Evolutionary conservation across 1,139 yeast genomes (phyloP).

Genomic region (Cylindricascospora bacillispora): DNA sequence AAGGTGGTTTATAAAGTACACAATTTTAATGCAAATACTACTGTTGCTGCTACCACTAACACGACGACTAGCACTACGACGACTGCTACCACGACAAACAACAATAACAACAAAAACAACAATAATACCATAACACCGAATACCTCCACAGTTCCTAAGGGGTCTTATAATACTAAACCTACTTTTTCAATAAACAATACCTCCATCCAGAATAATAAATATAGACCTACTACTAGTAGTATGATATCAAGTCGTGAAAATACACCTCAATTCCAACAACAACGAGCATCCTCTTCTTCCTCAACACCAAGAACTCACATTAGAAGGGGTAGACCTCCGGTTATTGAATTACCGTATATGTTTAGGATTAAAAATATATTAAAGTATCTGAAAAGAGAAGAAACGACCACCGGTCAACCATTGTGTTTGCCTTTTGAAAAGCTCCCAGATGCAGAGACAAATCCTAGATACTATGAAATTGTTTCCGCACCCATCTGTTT

Average conservation of each 20-base stretch:
- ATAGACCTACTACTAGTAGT: too few species aligned
- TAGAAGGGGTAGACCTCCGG: slow-evolving; percentile 85
- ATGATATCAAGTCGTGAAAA: too few species aligned
- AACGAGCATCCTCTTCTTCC: too few species aligned
- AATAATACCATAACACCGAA: slow-evolving; percentile 2
- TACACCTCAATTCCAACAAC: too few species aligned
- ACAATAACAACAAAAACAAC: not conserved
- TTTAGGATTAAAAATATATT: slow-evolving; percentile 78
- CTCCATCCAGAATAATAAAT: too few species aligned
- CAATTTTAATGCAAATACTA: too few species aligned
- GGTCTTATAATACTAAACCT: too few species aligned
- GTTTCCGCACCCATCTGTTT: slow-evolving; percentile 69
- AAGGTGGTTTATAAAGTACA: too few species aligned
- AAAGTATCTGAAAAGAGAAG: slow-evolving; percentile 66
- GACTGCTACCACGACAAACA: slow-evolving; percentile 1
- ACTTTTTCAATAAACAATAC: too few species aligned
- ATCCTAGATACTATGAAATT: slow-evolving; percentile 53
- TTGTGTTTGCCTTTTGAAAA: slow-evolving; percentile 58
- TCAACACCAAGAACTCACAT: slow-evolving; percentile 29
- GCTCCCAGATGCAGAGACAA: slow-evolving; percentile 58
- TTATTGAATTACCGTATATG: slow-evolving; percentile 88
- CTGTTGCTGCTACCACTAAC: too few species aligned
- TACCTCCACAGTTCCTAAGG: too few species aligned
- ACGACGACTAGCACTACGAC: too few species aligned
- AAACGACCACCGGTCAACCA: slow-evolving; percentile 39